phyloP scores from a whole-genome alignment of 441 rosid genomes.

The Jatropha podagrica region DNA sequence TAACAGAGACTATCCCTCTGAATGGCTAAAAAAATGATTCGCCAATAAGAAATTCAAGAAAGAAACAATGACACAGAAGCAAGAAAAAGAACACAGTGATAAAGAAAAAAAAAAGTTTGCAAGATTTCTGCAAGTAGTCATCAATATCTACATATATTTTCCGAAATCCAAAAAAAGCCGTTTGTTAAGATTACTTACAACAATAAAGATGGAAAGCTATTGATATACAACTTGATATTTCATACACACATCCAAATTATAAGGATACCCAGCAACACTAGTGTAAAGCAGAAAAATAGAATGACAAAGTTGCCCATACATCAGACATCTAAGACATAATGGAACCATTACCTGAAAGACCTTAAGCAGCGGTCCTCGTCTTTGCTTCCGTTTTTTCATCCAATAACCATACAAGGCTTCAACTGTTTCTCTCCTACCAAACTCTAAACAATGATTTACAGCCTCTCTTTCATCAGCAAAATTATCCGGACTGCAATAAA shows the following conservation, averaged over 20 bases:
- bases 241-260: neutral
- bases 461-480: conserved; percentile 52
- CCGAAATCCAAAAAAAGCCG: neutral
- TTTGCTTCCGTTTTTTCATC: conserved; percentile 70
- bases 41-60: neutral
- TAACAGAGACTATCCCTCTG: neutral
- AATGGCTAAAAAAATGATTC: neutral
- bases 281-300: neutral
- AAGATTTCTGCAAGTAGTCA: neutral
- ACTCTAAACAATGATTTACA: conserved; percentile 38
- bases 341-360: conserved; percentile 74
- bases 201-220: neutral
- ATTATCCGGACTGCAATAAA: conserved; percentile 55
- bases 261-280: neutral
- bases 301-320: neutral
- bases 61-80: neutral
- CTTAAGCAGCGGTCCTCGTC: conserved; percentile 54
- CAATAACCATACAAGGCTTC: conserved; percentile 76
- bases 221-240: neutral
- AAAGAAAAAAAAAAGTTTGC: neutral
- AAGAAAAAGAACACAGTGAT: neutral
- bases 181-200: neutral
- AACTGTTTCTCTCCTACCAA: conserved; percentile 58
- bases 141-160: neutral
- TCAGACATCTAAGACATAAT: conserved; percentile 5